Percentiles rank a stretch among this genome's conserved stretches.
These are phyloP conservation scores for Globisporangium okanoganense DNA, from an alignment of 352 stramenopile genomes.

Conservation along the genomic window DNA sequence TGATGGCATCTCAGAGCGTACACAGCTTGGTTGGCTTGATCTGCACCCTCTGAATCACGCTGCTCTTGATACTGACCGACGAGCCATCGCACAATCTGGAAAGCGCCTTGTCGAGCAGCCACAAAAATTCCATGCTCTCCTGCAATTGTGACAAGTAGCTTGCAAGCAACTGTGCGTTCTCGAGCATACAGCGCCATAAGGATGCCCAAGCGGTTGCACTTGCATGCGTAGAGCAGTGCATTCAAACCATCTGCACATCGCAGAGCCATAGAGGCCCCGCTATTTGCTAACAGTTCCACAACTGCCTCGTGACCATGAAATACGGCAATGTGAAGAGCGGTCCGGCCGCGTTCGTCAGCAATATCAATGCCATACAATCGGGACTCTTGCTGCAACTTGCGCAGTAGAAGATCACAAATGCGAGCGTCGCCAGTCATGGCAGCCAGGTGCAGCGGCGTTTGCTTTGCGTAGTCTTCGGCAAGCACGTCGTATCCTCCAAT, in stretches of 20 bases:
- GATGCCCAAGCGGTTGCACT: constrained; percentile 45
- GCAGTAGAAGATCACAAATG: constrained; percentile 41
- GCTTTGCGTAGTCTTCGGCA: constrained; percentile 34
- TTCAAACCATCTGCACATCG: constrained; percentile 38
- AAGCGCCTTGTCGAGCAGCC: constrained; percentile 32
- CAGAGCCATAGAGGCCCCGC: constrained; percentile 31
- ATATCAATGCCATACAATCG: constrained; percentile 4
- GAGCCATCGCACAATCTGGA: constrained; percentile 53
- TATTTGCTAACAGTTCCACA: constrained; percentile 31
- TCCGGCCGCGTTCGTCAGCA: constrained; percentile 31
- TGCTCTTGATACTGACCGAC: constrained; percentile 24
- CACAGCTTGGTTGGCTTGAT: neutral
- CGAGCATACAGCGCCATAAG: constrained; percentile 37
- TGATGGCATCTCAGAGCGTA: constrained; percentile 20
- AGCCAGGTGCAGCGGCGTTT: constrained; percentile 47
- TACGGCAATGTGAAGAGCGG: constrained; percentile 44
- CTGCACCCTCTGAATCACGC: neutral
- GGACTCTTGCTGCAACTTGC: constrained; percentile 21
- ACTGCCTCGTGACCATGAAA: constrained; percentile 40
- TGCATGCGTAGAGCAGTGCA: constrained; percentile 43
- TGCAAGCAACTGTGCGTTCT: constrained; percentile 11
- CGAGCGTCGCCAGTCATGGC: constrained; percentile 33
- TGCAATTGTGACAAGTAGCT: constrained; percentile 21
- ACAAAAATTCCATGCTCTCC: constrained; percentile 48
- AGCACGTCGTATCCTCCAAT: constrained; percentile 40